Evolutionary conservation across 805 yeast genomes (phyloP).

Genomic region (Cyberlindnera misumaiensis): DNA sequence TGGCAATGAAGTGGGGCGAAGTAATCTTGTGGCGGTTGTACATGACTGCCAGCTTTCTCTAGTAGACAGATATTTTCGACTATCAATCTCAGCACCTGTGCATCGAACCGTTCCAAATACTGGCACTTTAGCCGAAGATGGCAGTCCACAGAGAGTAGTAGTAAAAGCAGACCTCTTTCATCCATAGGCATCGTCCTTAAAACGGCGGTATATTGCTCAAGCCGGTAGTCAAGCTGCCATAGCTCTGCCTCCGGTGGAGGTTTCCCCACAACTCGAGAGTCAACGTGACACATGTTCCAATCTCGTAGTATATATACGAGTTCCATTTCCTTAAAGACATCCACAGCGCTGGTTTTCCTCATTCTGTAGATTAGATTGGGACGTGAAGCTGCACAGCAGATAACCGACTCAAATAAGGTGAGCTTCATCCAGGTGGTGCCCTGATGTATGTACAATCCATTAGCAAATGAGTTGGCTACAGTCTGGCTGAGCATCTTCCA

Average conservation of each 20-base stretch:
- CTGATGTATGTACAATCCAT: conserved; percentile 16
- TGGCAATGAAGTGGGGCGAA: conserved; percentile 16
- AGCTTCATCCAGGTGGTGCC: conserved; percentile 18
- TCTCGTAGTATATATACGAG: conserved; percentile 13
- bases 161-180: conserved; percentile 1
- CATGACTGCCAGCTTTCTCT: no score
- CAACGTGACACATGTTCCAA: conserved; percentile 13
- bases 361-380: conserved; percentile 15
- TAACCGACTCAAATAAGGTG: conserved; percentile 13
- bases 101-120: conserved; percentile 8
- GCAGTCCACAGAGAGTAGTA: conserved; percentile 7
- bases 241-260: no score
- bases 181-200: no score
- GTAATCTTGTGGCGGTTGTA: conserved; percentile 3
- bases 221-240: no score
- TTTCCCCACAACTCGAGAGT: conserved; percentile 1
- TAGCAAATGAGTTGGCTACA: conserved; percentile 17
- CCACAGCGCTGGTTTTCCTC: conserved; percentile 3
- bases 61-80: no score
- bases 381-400: conserved; percentile 14
- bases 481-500: conserved; percentile 19
- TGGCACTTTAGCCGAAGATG: conserved; percentile 16
- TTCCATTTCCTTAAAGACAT: conserved; percentile 12
- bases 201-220: no score
- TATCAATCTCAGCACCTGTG: conserved; percentile 13